These are phyloP conservation scores for Diplotaxis tenuifolia DNA, from an alignment of 345 rosid genomes.

Conservation along the genomic window DNA sequence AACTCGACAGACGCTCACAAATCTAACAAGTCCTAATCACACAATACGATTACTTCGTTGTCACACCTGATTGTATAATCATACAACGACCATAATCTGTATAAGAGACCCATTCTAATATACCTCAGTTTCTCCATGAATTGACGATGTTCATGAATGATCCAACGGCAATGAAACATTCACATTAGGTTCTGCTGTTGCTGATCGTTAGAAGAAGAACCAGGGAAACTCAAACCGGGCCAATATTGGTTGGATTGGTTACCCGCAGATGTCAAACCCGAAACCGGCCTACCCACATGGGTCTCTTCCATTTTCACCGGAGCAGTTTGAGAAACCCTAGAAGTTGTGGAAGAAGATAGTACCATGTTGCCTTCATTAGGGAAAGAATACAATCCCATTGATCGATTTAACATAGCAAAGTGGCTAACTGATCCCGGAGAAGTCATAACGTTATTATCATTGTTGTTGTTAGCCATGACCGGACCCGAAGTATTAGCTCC, in stretches of 20 bases:
- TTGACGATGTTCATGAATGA: slow-evolving; percentile 2
- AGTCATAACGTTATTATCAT: slow-evolving; percentile 23
- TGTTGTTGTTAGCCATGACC: slow-evolving; percentile 30
- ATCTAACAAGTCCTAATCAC: slow-evolving; percentile 32
- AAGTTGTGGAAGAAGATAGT: slow-evolving; percentile 17
- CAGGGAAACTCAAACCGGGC: slow-evolving; percentile 25
- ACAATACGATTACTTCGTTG: slow-evolving; percentile 28
- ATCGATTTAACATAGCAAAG: slow-evolving; percentile 27
- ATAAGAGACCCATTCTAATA: slow-evolving; percentile 28
- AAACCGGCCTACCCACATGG: slow-evolving; percentile 24
- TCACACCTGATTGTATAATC: slow-evolving; percentile 30
- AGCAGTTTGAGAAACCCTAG: slow-evolving; percentile 34
- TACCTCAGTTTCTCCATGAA: slow-evolving; percentile 32
- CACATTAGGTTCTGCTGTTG: slow-evolving; percentile 29
- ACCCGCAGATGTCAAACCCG: slow-evolving; percentile 21
- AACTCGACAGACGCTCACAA: slow-evolving; percentile 24
- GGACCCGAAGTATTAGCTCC: slow-evolving; percentile 32
- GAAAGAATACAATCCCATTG: slow-evolving; percentile 33
- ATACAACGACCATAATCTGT: slow-evolving; percentile 19
- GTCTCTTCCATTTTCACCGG: slow-evolving; percentile 33
- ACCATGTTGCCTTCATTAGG: slow-evolving; percentile 31
- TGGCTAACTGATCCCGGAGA: slow-evolving; percentile 33
- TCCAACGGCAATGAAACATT: slow-evolving; percentile 8
- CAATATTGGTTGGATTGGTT: slow-evolving; percentile 38
- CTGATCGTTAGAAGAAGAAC: slow-evolving; percentile 34